A percentile compares a stretch with the other conserved stretches of the same genome.
Evolutionary conservation across 2,329 filamentous ascomycete genomes (phyloP).

Genomic region (Neofusicoccum umdonicola): DNA sequence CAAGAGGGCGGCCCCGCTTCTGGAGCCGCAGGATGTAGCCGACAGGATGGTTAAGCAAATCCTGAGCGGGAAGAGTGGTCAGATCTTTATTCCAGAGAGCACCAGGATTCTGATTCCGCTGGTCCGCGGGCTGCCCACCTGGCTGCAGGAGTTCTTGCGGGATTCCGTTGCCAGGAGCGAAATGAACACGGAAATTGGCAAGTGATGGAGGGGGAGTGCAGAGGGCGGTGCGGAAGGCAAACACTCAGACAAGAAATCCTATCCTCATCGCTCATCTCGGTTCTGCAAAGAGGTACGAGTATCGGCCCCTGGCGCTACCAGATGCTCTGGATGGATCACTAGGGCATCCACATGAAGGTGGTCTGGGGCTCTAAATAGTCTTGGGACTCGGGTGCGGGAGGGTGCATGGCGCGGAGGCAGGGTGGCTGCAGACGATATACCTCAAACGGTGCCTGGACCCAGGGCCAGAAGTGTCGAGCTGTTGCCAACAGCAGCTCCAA

Average conservation of each 20-base stretch:
- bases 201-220: background rate
- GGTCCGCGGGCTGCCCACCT: conserved; percentile 25
- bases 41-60: conserved; percentile 29
- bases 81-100: conserved; percentile 24
- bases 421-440: background rate
- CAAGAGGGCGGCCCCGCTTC: conserved; percentile 17
- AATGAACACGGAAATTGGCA: background rate
- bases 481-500: background rate
- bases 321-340: background rate
- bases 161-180: conserved; percentile 2
- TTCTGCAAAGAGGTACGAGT: background rate
- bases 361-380: conserved; percentile 1
- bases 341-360: background rate
- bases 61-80: conserved; percentile 25
- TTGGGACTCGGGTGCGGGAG: background rate
- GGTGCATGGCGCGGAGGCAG: background rate
- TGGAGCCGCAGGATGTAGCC: conserved; percentile 26
- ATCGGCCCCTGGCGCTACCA: background rate
- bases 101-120: conserved; percentile 30
- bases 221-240: background rate
- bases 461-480: background rate
- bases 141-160: conserved; percentile 28
- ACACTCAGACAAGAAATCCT: background rate
- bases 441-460: background rate
- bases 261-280: background rate